A percentile compares a stretch with the other conserved stretches of the same genome.
Conservation (phyloP, 805 yeast genomes). For the Pichia rugopelliculosa region DNA sequence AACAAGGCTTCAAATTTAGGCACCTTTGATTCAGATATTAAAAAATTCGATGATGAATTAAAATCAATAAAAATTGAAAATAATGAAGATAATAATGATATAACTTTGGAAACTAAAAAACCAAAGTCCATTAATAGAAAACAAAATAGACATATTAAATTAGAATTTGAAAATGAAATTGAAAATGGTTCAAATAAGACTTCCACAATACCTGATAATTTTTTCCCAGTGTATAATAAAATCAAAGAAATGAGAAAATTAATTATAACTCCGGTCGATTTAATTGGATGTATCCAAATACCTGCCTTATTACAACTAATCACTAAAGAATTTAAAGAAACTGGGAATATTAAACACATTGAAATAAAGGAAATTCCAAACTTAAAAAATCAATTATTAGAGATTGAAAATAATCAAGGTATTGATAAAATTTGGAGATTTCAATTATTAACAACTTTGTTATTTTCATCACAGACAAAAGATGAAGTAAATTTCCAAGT, state of each 20-base stretch:
- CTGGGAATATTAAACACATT: constrained; percentile 4
- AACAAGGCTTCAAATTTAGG: neutral
- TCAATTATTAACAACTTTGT: constrained; percentile 70
- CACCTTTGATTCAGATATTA: constrained; percentile 9
- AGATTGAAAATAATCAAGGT: constrained; percentile 7
- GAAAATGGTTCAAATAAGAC: neutral
- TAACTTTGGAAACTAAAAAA: neutral
- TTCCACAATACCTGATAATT: constrained; percentile 29
- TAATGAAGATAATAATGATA: neutral
- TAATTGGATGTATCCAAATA: constrained; percentile 72
- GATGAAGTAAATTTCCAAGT: constrained; percentile 80
- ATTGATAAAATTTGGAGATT: constrained; percentile 45
- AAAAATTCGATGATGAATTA: constrained; percentile 4
- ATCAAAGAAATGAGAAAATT: constrained; percentile 60
- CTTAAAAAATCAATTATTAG: neutral
- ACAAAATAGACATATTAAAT: constrained; percentile 7
- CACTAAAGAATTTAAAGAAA: constrained; percentile 11
- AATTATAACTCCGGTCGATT: constrained; percentile 78
- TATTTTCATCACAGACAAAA: constrained; percentile 88
- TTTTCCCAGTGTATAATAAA: constrained; percentile 49
- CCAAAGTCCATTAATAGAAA: neutral
- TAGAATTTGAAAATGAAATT: constrained; percentile 2
- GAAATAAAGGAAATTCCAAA: constrained; percentile 4
- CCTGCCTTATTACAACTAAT: constrained; percentile 36
- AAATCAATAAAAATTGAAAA: neutral